These are phyloP conservation scores for Collybia sp. DNA, from an alignment of 768 basidiomycete genomes.

Conservation along the genomic window DNA sequence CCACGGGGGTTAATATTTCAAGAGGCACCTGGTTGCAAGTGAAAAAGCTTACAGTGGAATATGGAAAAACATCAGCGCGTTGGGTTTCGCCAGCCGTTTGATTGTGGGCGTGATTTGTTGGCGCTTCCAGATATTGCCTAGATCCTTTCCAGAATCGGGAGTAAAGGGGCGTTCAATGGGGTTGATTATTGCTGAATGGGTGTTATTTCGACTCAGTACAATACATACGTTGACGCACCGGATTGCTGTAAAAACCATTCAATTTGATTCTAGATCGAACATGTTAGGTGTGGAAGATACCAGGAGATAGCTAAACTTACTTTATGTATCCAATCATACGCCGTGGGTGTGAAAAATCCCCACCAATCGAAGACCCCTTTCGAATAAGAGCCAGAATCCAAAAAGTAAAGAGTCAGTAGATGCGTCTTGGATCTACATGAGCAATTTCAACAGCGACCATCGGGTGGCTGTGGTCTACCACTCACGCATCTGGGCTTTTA, in stretches of 20 bases:
- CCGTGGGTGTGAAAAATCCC: conserved; percentile 60
- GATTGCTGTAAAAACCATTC: conserved; percentile 90
- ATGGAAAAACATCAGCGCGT: conserved; percentile 97
- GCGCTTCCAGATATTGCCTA: conserved; percentile 62
- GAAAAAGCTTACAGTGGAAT: conserved; percentile 72
- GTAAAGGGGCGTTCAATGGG: conserved; percentile 80
- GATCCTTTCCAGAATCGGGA: conserved; percentile 70
- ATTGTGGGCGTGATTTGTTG: conserved; percentile 57
- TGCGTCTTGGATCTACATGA: conserved; percentile 72
- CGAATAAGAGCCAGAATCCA: conserved; percentile 83
- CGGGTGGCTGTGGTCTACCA: conserved; percentile 10
- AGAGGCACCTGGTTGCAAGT: neutral
- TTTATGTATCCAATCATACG: conserved; percentile 83
- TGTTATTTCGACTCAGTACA: neutral
- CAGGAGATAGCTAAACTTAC: conserved; percentile 26
- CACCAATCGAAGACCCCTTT: conserved; percentile 56
- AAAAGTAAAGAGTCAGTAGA: conserved; percentile 85
- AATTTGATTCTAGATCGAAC: conserved; percentile 59
- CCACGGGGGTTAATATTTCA: conserved; percentile 3
- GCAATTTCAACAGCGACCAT: neutral
- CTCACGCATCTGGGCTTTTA: conserved; percentile 78
- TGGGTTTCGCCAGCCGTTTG: conserved; percentile 78
- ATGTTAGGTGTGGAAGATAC: neutral
- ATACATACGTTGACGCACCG: conserved; percentile 20
- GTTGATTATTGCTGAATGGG: conserved; percentile 46